Percentiles rank a stretch among this genome's conserved stretches.
Conservation (phyloP, 352 stramenopile genomes). For the Phytophthora parvispora region DNA sequence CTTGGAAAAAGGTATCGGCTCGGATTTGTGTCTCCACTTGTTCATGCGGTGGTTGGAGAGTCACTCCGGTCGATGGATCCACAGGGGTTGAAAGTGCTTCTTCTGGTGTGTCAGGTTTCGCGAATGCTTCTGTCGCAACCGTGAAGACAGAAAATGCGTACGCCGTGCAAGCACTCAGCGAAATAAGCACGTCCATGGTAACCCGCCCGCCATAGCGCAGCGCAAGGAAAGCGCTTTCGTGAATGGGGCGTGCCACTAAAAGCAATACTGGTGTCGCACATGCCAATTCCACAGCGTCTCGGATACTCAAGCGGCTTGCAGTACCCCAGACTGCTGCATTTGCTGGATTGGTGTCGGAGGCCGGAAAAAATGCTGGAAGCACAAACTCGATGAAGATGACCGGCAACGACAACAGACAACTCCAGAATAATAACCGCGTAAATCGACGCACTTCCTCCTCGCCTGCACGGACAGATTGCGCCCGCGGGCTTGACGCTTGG, state of each 20-base stretch:
- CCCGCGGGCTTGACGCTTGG: constrained; percentile 58
- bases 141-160: constrained; percentile 74
- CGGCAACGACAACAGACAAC: constrained; percentile 61
- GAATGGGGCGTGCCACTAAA: constrained; percentile 69
- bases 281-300: constrained; percentile 60
- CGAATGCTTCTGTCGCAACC: constrained; percentile 26
- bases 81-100: constrained; percentile 8
- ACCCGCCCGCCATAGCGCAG: constrained; percentile 69
- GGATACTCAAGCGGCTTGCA: constrained; percentile 44
- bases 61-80: constrained; percentile 12
- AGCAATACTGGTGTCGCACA: constrained; percentile 81
- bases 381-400: constrained; percentile 72
- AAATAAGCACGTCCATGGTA: constrained; percentile 86
- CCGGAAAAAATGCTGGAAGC: constrained; percentile 42
- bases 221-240: constrained; percentile 72
- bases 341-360: constrained; percentile 25
- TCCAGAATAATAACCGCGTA: constrained; percentile 56
- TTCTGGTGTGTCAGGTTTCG: neutral
- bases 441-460: constrained; percentile 58
- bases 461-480: constrained; percentile 49
- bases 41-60: constrained; percentile 6
- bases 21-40: constrained; percentile 21
- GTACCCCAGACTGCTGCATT: constrained; percentile 38
- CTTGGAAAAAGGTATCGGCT: constrained; percentile 80
- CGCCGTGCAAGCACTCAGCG: constrained; percentile 71